Evolutionary conservation across 2,329 filamentous ascomycete species (phyloP).

Genomic region (Exophiala calicioides): DNA sequence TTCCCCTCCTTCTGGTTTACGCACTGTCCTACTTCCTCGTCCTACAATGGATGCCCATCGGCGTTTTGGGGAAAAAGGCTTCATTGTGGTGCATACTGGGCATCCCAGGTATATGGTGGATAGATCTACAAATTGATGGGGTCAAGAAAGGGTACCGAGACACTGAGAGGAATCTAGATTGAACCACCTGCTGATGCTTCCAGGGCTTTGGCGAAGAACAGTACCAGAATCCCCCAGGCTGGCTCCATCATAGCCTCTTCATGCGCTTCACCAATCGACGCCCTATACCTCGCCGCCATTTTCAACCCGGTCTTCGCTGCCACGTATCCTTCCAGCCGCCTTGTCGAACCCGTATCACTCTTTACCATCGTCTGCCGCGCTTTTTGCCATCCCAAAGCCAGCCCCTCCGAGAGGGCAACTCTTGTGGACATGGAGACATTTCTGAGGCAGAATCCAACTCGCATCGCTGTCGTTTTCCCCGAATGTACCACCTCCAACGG

Average conservation of each 20-base stretch:
- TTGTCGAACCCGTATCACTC: slow-evolving; percentile 75
- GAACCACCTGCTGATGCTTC: slow-evolving; percentile 18
- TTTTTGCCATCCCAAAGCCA: slow-evolving; percentile 60
- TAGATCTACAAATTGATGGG: slow-evolving; percentile 96
- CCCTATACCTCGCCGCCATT: slow-evolving; percentile 89
- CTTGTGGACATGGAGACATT: slow-evolving; percentile 66
- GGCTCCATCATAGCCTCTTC: slow-evolving; percentile 84
- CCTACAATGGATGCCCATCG: slow-evolving; percentile 77
- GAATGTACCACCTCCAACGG: slow-evolving; percentile 95
- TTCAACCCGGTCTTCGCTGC: slow-evolving; percentile 95
- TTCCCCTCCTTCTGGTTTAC: slow-evolving; percentile 73
- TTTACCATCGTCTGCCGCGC: slow-evolving; percentile 73
- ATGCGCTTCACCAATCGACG: slow-evolving; percentile 89
- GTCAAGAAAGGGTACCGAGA: slow-evolving; percentile 76
- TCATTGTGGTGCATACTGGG: slow-evolving; percentile 84
- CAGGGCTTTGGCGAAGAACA: slow-evolving; percentile 69
- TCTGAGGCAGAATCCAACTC: slow-evolving; percentile 66
- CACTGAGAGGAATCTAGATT: neutral
- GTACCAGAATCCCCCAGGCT: slow-evolving; percentile 72
- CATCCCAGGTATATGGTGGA: slow-evolving; percentile 95
- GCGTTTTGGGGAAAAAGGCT: slow-evolving; percentile 71
- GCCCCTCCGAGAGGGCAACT: slow-evolving; percentile 47
- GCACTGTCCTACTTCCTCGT: slow-evolving; percentile 73
- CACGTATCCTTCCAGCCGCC: slow-evolving; percentile 72
- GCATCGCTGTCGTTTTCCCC: slow-evolving; percentile 83